Conservation (phyloP, 495 filamentous ascomycete species). For the Diplogelasinospora grovesii region DNA sequence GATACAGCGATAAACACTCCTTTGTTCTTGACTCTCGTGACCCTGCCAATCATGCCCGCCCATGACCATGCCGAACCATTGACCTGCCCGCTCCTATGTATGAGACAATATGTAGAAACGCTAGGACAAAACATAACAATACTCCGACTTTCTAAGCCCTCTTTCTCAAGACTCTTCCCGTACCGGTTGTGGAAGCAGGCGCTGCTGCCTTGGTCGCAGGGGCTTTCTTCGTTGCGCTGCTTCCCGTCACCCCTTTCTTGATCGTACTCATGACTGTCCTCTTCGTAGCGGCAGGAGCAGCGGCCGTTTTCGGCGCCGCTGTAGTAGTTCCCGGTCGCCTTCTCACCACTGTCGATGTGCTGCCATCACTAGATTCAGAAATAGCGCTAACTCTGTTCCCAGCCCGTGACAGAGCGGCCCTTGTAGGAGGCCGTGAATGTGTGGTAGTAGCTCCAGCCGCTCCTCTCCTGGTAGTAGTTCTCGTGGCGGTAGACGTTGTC, state of each 20-base stretch:
- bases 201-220: conserved; percentile 27
- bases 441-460: conserved; percentile 19
- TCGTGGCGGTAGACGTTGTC: conserved; percentile 17
- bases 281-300: conserved; percentile 23
- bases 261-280: conserved; percentile 36
- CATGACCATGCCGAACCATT: too few species aligned
- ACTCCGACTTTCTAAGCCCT: too few species aligned
- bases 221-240: conserved; percentile 33
- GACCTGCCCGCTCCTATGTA: too few species aligned
- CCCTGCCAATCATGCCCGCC: too few species aligned
- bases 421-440: conserved; percentile 27
- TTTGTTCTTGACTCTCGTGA: too few species aligned
- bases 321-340: conserved; percentile 37
- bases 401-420: too few species aligned
- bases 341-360: conserved; percentile 39
- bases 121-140: conserved; percentile 1
- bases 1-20: background rate
- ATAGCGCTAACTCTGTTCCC: conserved; percentile 40
- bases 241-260: conserved; percentile 30
- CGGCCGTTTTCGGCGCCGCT: conserved; percentile 6
- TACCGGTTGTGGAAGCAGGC: conserved; percentile 14
- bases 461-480: conserved; percentile 29
- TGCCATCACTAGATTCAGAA: conserved; percentile 45
- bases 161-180: conserved; percentile 45
- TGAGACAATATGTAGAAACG: background rate